Evolutionary conservation across 371 early-diverging fungal genomes (phyloP).

Genomic region (Lichtheimia hyalospora): DNA sequence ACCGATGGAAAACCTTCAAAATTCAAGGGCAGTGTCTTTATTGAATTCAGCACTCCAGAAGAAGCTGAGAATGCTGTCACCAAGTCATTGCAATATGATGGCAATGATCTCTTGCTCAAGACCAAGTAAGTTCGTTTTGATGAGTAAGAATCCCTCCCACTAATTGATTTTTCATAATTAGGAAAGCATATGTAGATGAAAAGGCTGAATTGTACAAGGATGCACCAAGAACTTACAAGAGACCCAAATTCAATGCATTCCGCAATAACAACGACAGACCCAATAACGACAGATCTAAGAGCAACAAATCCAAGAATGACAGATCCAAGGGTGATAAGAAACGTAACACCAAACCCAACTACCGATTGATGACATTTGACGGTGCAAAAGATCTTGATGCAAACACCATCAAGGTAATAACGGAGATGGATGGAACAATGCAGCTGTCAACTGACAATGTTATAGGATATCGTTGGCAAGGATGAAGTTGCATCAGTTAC

Average conservation of each 20-base stretch:
- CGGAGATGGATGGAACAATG: too few species aligned
- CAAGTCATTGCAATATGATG: slow-evolving; percentile 51
- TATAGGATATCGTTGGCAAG: slow-evolving; percentile 3
- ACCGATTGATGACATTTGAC: slow-evolving; percentile 1
- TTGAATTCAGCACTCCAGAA: slow-evolving; percentile 58
- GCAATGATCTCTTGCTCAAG: slow-evolving; percentile 49
- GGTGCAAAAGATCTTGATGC: not conserved
- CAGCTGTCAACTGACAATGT: not conserved
- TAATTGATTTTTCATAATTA: not conserved
- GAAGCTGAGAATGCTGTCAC: slow-evolving; percentile 54
- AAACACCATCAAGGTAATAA: not conserved
- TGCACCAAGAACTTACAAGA: not conserved
- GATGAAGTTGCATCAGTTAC: not conserved
- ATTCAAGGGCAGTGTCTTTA: slow-evolving; percentile 61
- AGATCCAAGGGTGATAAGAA: not conserved
- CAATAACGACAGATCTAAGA: not conserved
- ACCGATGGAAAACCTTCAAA: slow-evolving; percentile 47
- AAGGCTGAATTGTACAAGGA: slow-evolving; percentile 18
- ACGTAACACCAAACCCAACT: not conserved
- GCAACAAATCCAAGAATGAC: not conserved
- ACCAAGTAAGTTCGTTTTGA: slow-evolving; percentile 36
- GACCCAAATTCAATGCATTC: slow-evolving; percentile 18
- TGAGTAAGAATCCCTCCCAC: too few species aligned
- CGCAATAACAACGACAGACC: not conserved
- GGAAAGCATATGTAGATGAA: slow-evolving; percentile 1